A percentile compares a stretch with the other conserved stretches of the same genome.
phyloP scores from a whole-genome alignment of 306 rosid species.

The Rosa rugosa region DNA sequence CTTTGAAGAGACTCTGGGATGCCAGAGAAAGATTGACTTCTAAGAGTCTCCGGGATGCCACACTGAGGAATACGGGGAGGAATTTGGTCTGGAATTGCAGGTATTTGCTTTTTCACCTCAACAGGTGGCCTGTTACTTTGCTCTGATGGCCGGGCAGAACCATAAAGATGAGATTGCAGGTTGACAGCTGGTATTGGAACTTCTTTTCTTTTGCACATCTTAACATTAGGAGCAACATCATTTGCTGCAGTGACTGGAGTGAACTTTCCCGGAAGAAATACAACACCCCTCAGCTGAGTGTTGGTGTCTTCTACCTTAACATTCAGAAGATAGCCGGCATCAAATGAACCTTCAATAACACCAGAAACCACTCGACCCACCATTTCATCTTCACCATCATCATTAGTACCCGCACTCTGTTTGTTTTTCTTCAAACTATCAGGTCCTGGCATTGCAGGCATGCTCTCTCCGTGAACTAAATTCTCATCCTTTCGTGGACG shows the following conservation, averaged over 20 bases:
- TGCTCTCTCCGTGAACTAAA: slow-evolving; percentile 23
- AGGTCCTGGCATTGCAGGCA: slow-evolving; percentile 18
- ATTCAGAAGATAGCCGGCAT: slow-evolving; percentile 59
- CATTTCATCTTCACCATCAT: slow-evolving; percentile 34
- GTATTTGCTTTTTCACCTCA: slow-evolving; percentile 25
- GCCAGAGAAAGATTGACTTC: slow-evolving; percentile 7
- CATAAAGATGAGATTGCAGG: slow-evolving; percentile 25
- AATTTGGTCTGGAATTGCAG: slow-evolving; percentile 13
- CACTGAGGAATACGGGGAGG: not conserved
- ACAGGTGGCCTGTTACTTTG: slow-evolving; percentile 36
- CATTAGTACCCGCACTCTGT: slow-evolving; percentile 18
- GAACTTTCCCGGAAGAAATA: slow-evolving; percentile 44
- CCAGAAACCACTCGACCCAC: slow-evolving; percentile 59
- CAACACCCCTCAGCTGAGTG: slow-evolving; percentile 52
- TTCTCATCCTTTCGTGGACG: slow-evolving; percentile 60
- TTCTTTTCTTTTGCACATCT: slow-evolving; percentile 50
- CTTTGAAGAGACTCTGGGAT: not conserved
- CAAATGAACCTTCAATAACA: slow-evolving; percentile 55
- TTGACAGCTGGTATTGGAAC: slow-evolving; percentile 37
- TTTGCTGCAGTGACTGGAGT: slow-evolving; percentile 50
- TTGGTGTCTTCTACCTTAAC: slow-evolving; percentile 43
- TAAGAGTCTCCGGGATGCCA: not conserved
- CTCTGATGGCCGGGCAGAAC: slow-evolving; percentile 28
- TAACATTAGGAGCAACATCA: slow-evolving; percentile 54
- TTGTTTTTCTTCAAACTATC: slow-evolving; percentile 33